Percentiles rank a stretch among this genome's conserved stretches.
These are phyloP conservation scores for Atkinsonella hypoxylon DNA, from an alignment of 2,329 filamentous ascomycete species.

Conservation along the genomic window DNA sequence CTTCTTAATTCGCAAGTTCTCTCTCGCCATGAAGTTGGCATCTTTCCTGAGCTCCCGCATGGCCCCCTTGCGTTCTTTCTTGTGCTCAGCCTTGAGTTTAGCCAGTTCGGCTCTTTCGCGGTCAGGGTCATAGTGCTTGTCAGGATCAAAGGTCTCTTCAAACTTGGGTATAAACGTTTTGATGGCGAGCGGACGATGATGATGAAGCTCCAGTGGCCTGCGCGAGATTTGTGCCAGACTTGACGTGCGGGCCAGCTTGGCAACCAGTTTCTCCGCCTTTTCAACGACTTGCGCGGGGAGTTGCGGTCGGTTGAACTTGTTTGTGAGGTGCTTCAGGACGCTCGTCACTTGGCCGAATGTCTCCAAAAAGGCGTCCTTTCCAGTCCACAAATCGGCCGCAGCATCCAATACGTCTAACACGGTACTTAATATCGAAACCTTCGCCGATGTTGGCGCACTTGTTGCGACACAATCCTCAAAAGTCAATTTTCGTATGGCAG, in stretches of 20 bases:
- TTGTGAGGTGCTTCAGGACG: slow-evolving; percentile 49
- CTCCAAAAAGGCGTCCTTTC: slow-evolving; percentile 64
- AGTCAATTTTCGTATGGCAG: slow-evolving; percentile 37
- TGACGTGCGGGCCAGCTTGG: slow-evolving; percentile 42
- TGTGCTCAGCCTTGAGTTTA: slow-evolving; percentile 82
- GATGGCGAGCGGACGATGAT: slow-evolving; percentile 80
- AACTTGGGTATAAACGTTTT: slow-evolving; percentile 86
- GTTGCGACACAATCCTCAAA: slow-evolving; percentile 44
- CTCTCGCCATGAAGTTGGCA: slow-evolving; percentile 81
- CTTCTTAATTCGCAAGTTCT: slow-evolving; percentile 86
- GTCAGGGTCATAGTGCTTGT: slow-evolving; percentile 95
- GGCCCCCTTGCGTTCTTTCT: slow-evolving; percentile 89
- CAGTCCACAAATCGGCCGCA: slow-evolving; percentile 61
- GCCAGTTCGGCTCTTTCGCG: slow-evolving; percentile 74
- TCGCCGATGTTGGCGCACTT: slow-evolving; percentile 27
- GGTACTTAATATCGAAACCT: slow-evolving; percentile 49
- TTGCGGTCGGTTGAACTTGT: slow-evolving; percentile 37
- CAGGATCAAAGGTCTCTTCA: slow-evolving; percentile 87
- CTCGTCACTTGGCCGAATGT: slow-evolving; percentile 56
- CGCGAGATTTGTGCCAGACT: slow-evolving; percentile 52
- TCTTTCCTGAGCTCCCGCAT: slow-evolving; percentile 93
- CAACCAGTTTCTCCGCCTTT: slow-evolving; percentile 27
- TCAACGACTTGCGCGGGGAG: slow-evolving; percentile 33
- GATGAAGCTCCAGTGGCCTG: slow-evolving; percentile 74
- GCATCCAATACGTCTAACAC: slow-evolving; percentile 53